Percentiles rank a stretch among this genome's conserved stretches.
Conservation (phyloP, 2,329 filamentous ascomycete genomes). For the Pseudocercospora pini-densiflorae region DNA sequence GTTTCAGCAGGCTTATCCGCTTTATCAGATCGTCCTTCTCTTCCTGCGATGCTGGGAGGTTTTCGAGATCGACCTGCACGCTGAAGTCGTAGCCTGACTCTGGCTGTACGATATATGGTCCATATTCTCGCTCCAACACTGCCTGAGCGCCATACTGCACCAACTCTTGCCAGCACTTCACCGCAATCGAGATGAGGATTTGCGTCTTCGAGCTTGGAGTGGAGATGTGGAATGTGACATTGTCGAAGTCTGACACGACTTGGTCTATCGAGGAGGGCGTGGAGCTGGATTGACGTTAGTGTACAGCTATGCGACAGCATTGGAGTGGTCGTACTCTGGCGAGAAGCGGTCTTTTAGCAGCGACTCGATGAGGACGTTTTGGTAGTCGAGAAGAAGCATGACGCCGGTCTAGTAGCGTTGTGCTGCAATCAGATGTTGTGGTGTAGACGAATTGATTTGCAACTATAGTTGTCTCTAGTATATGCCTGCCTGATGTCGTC, state of each 20-base stretch:
- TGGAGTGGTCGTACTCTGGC: conserved; percentile 31
- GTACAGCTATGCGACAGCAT: conserved; percentile 4
- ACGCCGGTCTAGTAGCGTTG: conserved; percentile 25
- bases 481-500: conserved; percentile 6
- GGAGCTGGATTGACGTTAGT: conserved; percentile 63
- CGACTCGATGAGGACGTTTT: conserved; percentile 97
- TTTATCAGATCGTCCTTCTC: conserved; percentile 83
- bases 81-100: conserved; percentile 98
- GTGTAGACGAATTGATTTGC: not conserved
- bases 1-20: conserved; percentile 89
- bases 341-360: conserved; percentile 92
- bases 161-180: conserved; percentile 93
- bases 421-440: not conserved
- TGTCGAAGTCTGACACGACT: conserved; percentile 98
- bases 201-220: conserved; percentile 92
- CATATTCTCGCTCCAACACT: conserved; percentile 93
- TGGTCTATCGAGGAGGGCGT: conserved; percentile 91
- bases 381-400: conserved; percentile 96
- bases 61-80: conserved; percentile 84
- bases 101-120: conserved; percentile 81
- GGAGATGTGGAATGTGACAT: conserved; percentile 97
- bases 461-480: not conserved
- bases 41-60: conserved; percentile 82
- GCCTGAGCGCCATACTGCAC: conserved; percentile 90
- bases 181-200: conserved; percentile 91